phyloP scores from a whole-genome alignment of 352 stramenopile genomes.

The Globisporangium spiculum region DNA sequence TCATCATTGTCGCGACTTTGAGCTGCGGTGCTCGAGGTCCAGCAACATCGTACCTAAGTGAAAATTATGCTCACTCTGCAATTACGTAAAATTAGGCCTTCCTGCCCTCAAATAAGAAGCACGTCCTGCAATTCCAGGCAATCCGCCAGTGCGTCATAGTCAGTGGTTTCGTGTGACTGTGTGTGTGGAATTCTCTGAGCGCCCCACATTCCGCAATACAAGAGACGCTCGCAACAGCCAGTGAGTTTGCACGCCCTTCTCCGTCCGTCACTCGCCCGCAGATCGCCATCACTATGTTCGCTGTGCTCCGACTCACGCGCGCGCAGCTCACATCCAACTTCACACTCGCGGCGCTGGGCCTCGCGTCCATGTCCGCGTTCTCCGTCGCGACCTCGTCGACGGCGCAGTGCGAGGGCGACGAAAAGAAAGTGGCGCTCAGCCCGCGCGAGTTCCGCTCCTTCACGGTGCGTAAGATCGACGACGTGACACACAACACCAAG shows the following conservation, averaged over 20 bases:
- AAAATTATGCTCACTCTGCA: background rate
- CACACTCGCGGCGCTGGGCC: slow-evolving; percentile 33
- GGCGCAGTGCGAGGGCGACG: slow-evolving; percentile 22
- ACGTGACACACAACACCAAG: slow-evolving; percentile 77
- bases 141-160: slow-evolving; percentile 2
- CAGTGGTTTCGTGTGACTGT: background rate
- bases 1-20: background rate
- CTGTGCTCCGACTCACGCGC: slow-evolving; percentile 46
- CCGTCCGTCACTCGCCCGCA: background rate
- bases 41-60: background rate
- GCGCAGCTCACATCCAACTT: slow-evolving; percentile 32
- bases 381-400: slow-evolving; percentile 13
- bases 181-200: slow-evolving; percentile 5
- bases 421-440: slow-evolving; percentile 50
- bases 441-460: slow-evolving; percentile 70
- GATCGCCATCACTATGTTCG: slow-evolving; percentile 14
- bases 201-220: background rate
- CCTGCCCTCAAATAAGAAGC: background rate
- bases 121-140: background rate
- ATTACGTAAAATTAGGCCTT: background rate
- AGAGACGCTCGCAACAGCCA: background rate
- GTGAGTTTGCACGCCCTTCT: background rate
- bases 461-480: slow-evolving; percentile 67
- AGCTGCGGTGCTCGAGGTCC: too few species aligned
- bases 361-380: slow-evolving; percentile 40